Evolutionary conservation across 1,284 basidiomycete genomes (phyloP), one percentile per base, ranked within the genome.

Genomic region (Porodaedalea pini): DNA sequence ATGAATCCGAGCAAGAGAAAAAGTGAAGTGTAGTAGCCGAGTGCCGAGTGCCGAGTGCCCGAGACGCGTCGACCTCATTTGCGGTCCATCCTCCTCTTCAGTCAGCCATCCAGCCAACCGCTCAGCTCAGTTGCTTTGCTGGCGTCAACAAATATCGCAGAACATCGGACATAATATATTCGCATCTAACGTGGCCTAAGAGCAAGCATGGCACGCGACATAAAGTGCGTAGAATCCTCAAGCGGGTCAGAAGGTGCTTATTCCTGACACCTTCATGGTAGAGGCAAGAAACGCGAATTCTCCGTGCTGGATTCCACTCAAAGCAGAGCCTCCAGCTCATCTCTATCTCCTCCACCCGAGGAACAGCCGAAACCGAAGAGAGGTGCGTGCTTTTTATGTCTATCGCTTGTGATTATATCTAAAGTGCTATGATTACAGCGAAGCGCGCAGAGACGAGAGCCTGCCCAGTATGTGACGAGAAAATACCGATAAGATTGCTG

Each of bases 401-500:
- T 49, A 10, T 39, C 37, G 13, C 19, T n/a, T 39, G 13, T 56
- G 10, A 41, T 37, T 41, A 15, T 2, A 50, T 62, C 62, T 51
- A 47, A 48, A 5, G 17, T 51, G n/a, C 34, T 25, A 11, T 51
- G 34, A 10, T 34, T 44, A 39, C 39, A 87, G 85, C 77, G 3
- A 88, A 83, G 70, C 81, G 83, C 44, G 88, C 85, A 11, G 86
- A 89, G 66, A 90, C 85, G 1, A 76, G 82, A 58, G 73, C 74
- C 56, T 91, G 88, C 66, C 89, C 88, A 0, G 79, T 86, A 37
- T 91, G 88, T 68, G 71, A 78, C 19, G 88, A 90, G 66, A 68
- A 69, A 29, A 86, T 91, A 45, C 88, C 88, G 5, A 64, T 89
- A 17, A 81, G 88, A 13, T 75, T 90, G 11, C 73, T 91, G 13